Base-by-base conservation (phyloP, 202 grass and related monocot genomes). In the Setaria italica region DNA sequence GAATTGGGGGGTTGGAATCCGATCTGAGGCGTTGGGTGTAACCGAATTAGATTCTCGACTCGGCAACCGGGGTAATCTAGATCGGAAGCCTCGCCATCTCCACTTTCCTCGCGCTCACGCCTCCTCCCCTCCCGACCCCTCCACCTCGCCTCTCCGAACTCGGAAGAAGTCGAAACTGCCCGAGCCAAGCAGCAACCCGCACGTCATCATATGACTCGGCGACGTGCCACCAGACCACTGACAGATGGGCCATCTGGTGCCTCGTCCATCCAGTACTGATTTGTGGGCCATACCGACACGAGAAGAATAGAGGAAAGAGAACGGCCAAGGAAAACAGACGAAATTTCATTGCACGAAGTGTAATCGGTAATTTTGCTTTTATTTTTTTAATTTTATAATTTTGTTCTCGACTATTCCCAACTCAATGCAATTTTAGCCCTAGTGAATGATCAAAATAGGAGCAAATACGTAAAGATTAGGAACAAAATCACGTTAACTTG, bases 91-190 rank as follows among this genome's bases (percentile, higher is more conserved):
- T 35, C 62, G 25, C 29, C 0, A 37, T 78, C 46, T 33, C 0
- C 35, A 10, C 59, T 88, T 85, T 77, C 89, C 86, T 85, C 67
- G 48, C 16, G 57, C 86, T 82, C 82, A 91, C 85, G 89, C 72
- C 77, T 88, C 80, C 77, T 50, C 25, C 77, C 76, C 25, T 37
- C 47, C 1, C 65, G 2, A 13, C 59, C 59, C 47, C 25, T 25
- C 46, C 83, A 41, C 39, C 62, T 69, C 76, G 13, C 67, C 20
- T n/a, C 77, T 9, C 54, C 37, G 56, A 72, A 72, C 77, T 19
- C 30, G 21, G 53, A 82, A 71, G 21, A 54, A 81, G 77, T 88
- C 34, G 73, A 66, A 89, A 89, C 69, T 58, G 80, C 74, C 81
- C 70, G 11, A 47, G 30, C 65, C 66, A 45, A 79, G 74, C 75